phyloP scores from a whole-genome alignment of 371 early-diverging fungal genomes.

The Mortierella sp. region DNA sequence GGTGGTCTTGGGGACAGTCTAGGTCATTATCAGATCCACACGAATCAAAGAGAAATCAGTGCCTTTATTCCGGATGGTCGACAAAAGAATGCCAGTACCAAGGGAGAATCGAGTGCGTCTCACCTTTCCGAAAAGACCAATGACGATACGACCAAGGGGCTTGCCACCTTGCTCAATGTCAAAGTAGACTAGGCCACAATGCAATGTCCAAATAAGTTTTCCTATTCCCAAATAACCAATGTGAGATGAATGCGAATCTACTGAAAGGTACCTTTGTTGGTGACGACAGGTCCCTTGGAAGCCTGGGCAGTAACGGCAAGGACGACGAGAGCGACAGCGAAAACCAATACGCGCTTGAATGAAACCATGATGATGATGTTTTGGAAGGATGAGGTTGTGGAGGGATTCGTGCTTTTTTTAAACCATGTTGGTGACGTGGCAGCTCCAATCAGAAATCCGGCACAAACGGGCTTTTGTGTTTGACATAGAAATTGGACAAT shows the following conservation, averaged over 20 bases:
- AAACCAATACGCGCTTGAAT: slow-evolving; percentile 46
- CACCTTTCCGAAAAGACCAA: slow-evolving; percentile 86
- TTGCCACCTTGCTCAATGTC: slow-evolving; percentile 91
- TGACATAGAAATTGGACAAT: too few species aligned
- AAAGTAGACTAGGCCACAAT: slow-evolving; percentile 78
- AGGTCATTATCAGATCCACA: slow-evolving; percentile 6
- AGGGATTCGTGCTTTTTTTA: background rate
- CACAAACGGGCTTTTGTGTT: too few species aligned
- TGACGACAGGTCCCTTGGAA: slow-evolving; percentile 48
- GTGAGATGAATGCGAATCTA: background rate
- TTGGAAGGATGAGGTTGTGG: background rate
- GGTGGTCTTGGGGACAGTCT: slow-evolving; percentile 86
- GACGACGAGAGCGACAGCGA: slow-evolving; percentile 31
- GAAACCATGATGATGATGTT: slow-evolving; percentile 42
- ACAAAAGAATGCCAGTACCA: background rate
- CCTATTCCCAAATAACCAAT: background rate
- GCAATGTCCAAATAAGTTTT: background rate
- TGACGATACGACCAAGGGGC: slow-evolving; percentile 85
- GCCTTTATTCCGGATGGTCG: background rate
- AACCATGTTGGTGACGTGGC: background rate
- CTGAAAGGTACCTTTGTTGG: slow-evolving; percentile 42
- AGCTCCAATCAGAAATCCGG: background rate
- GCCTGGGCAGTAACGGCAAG: slow-evolving; percentile 39
- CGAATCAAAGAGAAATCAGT: background rate
- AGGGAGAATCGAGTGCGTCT: background rate